Conservation (phyloP, 352 stramenopile species). For the Discostella stelligera region DNA sequence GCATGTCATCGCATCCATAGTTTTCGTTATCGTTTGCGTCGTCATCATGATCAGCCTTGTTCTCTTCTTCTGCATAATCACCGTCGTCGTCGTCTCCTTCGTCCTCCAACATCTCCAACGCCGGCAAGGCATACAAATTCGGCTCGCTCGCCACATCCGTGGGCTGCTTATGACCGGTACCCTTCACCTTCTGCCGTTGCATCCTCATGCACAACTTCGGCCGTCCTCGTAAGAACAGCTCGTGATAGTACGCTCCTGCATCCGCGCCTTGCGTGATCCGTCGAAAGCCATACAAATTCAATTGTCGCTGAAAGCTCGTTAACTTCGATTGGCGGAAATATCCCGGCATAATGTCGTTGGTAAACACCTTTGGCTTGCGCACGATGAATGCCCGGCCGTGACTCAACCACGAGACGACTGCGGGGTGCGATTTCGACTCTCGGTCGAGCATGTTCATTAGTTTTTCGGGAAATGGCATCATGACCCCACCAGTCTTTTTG, state of each 20-base stretch:
- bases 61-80: not conserved
- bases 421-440: conserved; percentile 31
- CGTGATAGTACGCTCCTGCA: conserved; percentile 86
- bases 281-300: conserved; percentile 88
- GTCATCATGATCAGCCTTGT: not conserved
- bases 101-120: not conserved
- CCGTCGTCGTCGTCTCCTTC: not conserved
- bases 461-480: conserved; percentile 73
- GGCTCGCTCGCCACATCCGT: conserved; percentile 75
- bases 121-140: conserved; percentile 81
- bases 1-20: not conserved
- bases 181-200: conserved; percentile 81
- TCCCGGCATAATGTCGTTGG: conserved; percentile 70
- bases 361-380: conserved; percentile 73
- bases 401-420: conserved; percentile 64
- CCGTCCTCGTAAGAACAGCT: conserved; percentile 82
- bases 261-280: conserved; percentile 85
- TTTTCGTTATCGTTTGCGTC: not conserved
- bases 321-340: conserved; percentile 83
- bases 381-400: conserved; percentile 81
- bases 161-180: conserved; percentile 81
- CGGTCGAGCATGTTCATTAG: conserved; percentile 72
- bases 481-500: conserved; percentile 82
- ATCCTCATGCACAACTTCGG: conserved; percentile 83
- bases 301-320: conserved; percentile 85